Conservation (phyloP, 495 filamentous ascomycete genomes). For the Melanomma pulvis-pyrius region DNA sequence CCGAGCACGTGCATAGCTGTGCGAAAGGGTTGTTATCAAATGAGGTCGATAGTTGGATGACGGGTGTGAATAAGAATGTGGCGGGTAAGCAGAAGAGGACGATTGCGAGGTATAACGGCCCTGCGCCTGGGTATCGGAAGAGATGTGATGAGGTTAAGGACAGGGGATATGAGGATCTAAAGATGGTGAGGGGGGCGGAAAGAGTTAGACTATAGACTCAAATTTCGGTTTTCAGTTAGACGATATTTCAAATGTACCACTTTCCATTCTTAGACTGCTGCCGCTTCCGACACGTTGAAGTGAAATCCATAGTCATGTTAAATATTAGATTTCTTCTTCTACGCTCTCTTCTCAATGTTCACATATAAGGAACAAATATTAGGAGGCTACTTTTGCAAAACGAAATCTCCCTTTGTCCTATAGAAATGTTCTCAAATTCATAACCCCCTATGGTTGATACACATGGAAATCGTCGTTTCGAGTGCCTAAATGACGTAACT, state of each 20-base stretch:
- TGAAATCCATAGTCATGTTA: too few species aligned
- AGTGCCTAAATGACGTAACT: too few species aligned
- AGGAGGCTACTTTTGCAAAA: too few species aligned
- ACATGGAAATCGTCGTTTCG: too few species aligned
- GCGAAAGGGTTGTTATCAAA: not conserved
- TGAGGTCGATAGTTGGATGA: constrained; percentile 16
- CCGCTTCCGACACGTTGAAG: not conserved
- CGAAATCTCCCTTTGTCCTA: too few species aligned
- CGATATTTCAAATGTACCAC: not conserved
- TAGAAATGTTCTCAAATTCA: too few species aligned
- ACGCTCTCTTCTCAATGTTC: too few species aligned
- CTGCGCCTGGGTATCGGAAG: constrained; percentile 1
- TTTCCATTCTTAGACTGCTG: not conserved
- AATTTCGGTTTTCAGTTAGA: too few species aligned
- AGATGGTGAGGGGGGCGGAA: not conserved
- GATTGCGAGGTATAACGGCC: constrained; percentile 1
- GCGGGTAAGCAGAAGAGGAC: not conserved
- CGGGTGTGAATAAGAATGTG: constrained; percentile 8
- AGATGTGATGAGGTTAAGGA: constrained; percentile 3
- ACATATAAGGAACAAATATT: too few species aligned
- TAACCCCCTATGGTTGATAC: too few species aligned
- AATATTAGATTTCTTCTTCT: too few species aligned
- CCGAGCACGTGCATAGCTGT: constrained; percentile 2
- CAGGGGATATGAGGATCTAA: not conserved
- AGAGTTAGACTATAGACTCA: not conserved